Evolutionary conservation across 805 yeast genomes (phyloP).

Genomic region (Ogataea ramenticola): DNA sequence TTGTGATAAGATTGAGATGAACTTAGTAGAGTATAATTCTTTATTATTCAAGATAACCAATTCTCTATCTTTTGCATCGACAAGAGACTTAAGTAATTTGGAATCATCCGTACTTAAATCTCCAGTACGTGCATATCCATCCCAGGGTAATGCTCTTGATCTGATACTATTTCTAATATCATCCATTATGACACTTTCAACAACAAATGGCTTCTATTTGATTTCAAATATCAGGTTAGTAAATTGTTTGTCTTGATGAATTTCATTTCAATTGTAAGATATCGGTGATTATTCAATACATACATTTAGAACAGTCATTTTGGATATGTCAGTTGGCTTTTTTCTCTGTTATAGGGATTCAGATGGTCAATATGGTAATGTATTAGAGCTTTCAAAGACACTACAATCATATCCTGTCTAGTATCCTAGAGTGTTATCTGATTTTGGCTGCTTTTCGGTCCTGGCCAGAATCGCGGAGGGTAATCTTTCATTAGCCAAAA

Average conservation of each 20-base stretch:
- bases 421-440: neutral
- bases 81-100: slow-evolving; percentile 26
- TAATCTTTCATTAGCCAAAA: no score
- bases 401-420: no score
- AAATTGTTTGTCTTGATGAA: no score
- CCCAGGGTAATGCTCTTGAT: slow-evolving; percentile 87
- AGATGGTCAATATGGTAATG: no score
- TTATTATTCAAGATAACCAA: slow-evolving; percentile 33
- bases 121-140: slow-evolving; percentile 72
- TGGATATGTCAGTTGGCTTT: neutral
- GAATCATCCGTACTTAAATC: slow-evolving; percentile 66
- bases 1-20: slow-evolving; percentile 47
- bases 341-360: no score
- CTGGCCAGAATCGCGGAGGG: no score
- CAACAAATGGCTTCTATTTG: neutral
- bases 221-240: neutral
- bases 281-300: no score
- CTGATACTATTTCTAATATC: slow-evolving; percentile 64
- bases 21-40: slow-evolving; percentile 45
- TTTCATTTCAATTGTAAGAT: no score
- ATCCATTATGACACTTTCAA: slow-evolving; percentile 57
- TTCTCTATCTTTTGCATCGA: slow-evolving; percentile 28
- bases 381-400: no score
- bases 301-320: neutral
- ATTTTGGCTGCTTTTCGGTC: neutral